Evolutionary conservation across 805 yeast genomes (phyloP), one percentile per base, ranked within the genome.

Genomic region (Starmerella roubikii): DNA sequence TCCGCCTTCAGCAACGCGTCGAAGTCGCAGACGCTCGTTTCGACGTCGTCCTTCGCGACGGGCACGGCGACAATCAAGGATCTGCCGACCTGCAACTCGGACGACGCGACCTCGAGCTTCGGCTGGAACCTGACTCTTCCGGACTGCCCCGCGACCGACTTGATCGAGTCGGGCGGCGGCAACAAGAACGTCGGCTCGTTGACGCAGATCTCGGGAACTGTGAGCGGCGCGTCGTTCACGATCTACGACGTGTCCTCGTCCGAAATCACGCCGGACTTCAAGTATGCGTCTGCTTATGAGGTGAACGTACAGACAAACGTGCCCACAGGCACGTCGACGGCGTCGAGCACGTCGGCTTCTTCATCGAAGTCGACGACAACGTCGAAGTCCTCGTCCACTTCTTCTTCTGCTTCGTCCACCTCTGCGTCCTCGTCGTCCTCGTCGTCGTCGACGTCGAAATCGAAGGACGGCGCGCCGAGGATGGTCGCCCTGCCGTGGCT

Each of bases 1-100:
- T 44, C 52, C 4, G 72, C 77, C 57, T 74, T 72, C 48, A 58
- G 67, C 43, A 55, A 66, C 29, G 72, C 60, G 41, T 31, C 49
- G 18, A 46, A 51, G 30, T 52, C 57, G 19, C 36, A 40, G 12
- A 34, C 54, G 39, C 17, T 43, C 21, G 40, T 45, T 32, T 37
- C 47, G 15, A 25, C 28, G 32, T 6, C 38, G 17, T 10, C 21
- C 10, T 11, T 40, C 8, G 48, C 35, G 11, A 41, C 45, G 17
- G 47, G 45, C 10, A 31, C 46, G 9, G 42, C 31, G 4, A 40
- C 44, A 18, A 35, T 52, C n/a, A 38, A 41, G 17, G 41, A 44
- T 17, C 48, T 44, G 10, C 55, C 54, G 23, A 35, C 44, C 27
- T 50, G 51, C 38, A 30, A 40, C 30, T 28, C 49, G 6, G 15